Base-by-base conservation (phyloP, 306 rosid genomes). In the Rosa multiflora region DNA sequence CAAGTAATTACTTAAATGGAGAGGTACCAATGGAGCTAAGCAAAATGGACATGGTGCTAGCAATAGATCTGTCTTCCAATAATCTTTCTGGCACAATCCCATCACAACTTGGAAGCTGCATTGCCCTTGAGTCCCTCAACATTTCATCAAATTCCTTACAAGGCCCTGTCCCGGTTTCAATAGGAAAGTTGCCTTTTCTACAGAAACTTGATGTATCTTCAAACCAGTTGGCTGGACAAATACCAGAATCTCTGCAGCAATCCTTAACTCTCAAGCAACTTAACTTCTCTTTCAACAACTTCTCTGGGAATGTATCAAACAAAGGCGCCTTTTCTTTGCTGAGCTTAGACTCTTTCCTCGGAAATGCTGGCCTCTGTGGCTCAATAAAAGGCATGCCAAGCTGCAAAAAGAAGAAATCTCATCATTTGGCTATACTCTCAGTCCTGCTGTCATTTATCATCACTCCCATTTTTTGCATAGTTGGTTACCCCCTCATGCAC, bases 1-100 rank as follows among this genome's bases (percentile, higher is more conserved):
- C 99, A 37, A 88, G 87, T 71, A 95, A 91, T 73, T 70, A 81
- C 84, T 82, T 95, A 55, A 62, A 82, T 37, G 98, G 99, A 6
- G 70, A 83, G 42, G 48, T 95, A 11, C 97, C 98, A 74, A 83
- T 92, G 64, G 97, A 95, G 83, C 85, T 95, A 32, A 90, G 94
- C 77, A 95, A 95, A 90, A 95, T 95, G 99, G 94, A 92, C 55
- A 92, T 95, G 99, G 91, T 95, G 43, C 88, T 95, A 21, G 90
- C 93, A 21, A 86, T 95, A 72, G 99, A 95, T 64, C 76, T 95
- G 47, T 95, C 99, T 26, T 77, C 83, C 64, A 95, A 95, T 82
- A 88, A 92, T 73, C 87, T 95, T 83, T 86, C 91, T 2, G 88
- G 91, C n/a, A 78, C 82, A 48, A 85, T 95, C 71, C 96, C 98